Evolutionary conservation across 2,329 filamentous ascomycete genomes (phyloP), one percentile per base, ranked within the genome.

Genomic region (Cladosporium velox): DNA sequence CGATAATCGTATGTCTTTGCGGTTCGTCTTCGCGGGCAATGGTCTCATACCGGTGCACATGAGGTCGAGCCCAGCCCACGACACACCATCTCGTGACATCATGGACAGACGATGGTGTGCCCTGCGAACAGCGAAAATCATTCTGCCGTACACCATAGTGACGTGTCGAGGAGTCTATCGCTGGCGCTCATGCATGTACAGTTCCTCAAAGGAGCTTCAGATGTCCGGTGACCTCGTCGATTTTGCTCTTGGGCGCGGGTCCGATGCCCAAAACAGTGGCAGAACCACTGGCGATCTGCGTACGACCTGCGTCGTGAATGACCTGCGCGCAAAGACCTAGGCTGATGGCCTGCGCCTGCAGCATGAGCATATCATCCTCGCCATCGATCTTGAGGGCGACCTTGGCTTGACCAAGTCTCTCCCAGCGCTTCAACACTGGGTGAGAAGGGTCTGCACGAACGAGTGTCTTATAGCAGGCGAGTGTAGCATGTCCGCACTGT

Each of bases 381-480:
- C 88, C 89, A 81, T 94, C 95, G 71, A 90, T 85, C 80, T 97
- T 93, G 65, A 99, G 81, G 8, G 95, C 95, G 70, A 99, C 91
- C 85, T 99, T 98, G 70, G 92, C 91, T 82, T 97, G 93, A 14
- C 95, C 95, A 65, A 85, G 81, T 61, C 83, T 84, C 80, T 99
- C 95, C 95, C 95, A 99, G 70, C 90, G 89, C 70, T 85, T 85
- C 59, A 99, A 86, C 62, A 96, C 82, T 52, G 82, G 82, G 65
- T 88, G 86, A 57, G 85, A 82, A 15, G 86, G 78, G 54, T 80
- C 73, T 28, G 84, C 83, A 44, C 82, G 78, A 49, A 87, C 80
- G 70, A 96, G 88, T 67, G 88, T 83, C 82, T 97, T 98, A 88
- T 97, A 99, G 86, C 94, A 98, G 65, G 94, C 93, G 65, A 99